Conservation (phyloP, 768 basidiomycete genomes). For the Suillus spraguei region DNA sequence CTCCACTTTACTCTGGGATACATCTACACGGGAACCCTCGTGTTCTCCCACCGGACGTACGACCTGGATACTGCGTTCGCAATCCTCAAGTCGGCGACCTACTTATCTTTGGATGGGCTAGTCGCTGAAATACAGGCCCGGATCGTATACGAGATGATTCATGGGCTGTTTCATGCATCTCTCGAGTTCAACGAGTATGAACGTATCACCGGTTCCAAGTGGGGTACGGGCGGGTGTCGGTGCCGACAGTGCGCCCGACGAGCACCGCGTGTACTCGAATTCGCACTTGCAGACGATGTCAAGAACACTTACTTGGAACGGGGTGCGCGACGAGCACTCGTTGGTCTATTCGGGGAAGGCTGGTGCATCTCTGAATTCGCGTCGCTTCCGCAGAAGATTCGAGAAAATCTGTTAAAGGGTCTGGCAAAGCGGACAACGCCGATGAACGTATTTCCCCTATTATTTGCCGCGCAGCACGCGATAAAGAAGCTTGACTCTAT, state of each 20-base stretch:
- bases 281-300: conserved; percentile 77
- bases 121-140: conserved; percentile 80
- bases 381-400: conserved; percentile 59
- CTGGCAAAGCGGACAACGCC: conserved; percentile 71
- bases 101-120: conserved; percentile 75
- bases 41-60: conserved; percentile 90
- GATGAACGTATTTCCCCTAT: conserved; percentile 63
- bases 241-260: conserved; percentile 84
- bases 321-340: conserved; percentile 73
- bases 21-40: conserved; percentile 92
- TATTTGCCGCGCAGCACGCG: conserved; percentile 68
- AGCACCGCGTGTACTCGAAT: conserved; percentile 82
- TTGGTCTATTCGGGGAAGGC: conserved; percentile 84
- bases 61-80: conserved; percentile 92
- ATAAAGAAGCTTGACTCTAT: conserved; percentile 52
- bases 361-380: conserved; percentile 89
- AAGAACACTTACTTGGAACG: conserved; percentile 70
- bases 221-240: conserved; percentile 83
- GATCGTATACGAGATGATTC: conserved; percentile 86
- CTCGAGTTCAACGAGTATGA: conserved; percentile 82
- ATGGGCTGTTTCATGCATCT: conserved; percentile 86
- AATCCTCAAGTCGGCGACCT: conserved; percentile 81
- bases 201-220: conserved; percentile 67
- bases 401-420: conserved; percentile 72
- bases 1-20: conserved; percentile 94